Evolutionary conservation across 176 grass and related monocot species (phyloP).

Genomic region (Cenchrus purpureus): DNA sequence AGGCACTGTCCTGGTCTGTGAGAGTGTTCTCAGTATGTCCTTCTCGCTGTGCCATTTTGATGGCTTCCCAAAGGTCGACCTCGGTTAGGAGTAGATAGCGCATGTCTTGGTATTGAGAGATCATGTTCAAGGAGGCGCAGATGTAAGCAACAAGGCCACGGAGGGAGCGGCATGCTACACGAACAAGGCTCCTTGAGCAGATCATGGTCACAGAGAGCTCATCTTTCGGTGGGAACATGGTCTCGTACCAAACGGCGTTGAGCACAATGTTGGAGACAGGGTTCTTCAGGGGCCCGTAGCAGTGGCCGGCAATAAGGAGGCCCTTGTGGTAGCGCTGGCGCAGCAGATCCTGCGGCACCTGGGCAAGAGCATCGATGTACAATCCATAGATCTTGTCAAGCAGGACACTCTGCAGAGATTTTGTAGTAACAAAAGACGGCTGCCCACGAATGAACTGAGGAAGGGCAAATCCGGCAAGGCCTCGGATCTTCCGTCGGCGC

Average conservation of each 20-base stretch:
- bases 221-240: not conserved
- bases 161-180: not conserved
- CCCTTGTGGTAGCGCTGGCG: not conserved
- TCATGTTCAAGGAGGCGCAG: not conserved
- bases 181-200: constrained; percentile 10
- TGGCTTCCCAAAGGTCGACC: not conserved
- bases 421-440: not conserved
- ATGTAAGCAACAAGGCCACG: constrained; percentile 5
- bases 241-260: constrained; percentile 15
- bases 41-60: not conserved
- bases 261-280: constrained; percentile 34
- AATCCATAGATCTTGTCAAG: constrained; percentile 13
- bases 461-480: not conserved
- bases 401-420: not conserved
- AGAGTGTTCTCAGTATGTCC: not conserved
- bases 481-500: not conserved
- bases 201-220: not conserved
- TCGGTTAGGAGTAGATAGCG: not conserved
- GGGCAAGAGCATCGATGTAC: constrained; percentile 12
- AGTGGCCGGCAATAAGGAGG: constrained; percentile 42
- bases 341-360: not conserved
- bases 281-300: constrained; percentile 8
- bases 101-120: constrained; percentile 23
- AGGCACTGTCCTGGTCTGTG: not conserved
- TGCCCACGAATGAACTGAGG: not conserved